Percentiles rank a stretch among this genome's conserved stretches.
phyloP scores from a whole-genome alignment of 495 filamentous ascomycete genomes.

The Hyaloscypha variabilis region DNA sequence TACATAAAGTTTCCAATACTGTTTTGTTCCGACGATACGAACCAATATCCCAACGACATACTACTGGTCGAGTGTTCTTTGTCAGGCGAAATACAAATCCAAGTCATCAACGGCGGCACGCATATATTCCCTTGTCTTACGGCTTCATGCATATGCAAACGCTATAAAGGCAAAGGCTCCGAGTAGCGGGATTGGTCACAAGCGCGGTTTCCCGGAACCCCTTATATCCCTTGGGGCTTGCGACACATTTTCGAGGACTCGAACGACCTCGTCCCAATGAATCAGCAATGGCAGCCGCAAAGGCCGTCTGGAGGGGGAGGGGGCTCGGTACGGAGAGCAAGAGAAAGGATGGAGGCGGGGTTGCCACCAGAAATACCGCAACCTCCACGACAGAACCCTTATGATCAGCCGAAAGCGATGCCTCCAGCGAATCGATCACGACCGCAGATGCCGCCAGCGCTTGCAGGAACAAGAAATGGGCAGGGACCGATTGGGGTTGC shows the following conservation, averaged over 20 bases:
- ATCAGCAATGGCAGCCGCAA: conserved; percentile 28
- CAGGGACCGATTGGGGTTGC: conserved; percentile 43
- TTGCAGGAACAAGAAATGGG: conserved; percentile 41
- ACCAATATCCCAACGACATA: neutral
- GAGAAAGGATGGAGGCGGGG: conserved; percentile 55
- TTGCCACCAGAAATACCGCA: conserved; percentile 35
- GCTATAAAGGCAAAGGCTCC: conserved; percentile 16
- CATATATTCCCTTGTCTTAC: conserved; percentile 25
- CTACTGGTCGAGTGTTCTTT: neutral
- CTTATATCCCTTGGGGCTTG: conserved; percentile 13
- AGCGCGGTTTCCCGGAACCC: conserved; percentile 7
- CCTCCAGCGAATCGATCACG: conserved; percentile 35
- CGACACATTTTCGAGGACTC: neutral
- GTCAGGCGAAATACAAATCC: neutral
- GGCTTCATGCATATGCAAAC: conserved; percentile 35
- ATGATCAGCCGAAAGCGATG: conserved; percentile 31
- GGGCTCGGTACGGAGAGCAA: conserved; percentile 51
- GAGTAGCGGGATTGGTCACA: conserved; percentile 16
- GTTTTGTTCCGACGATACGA: conserved; percentile 7
- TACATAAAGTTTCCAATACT: conserved; percentile 6
- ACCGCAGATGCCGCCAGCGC: conserved; percentile 34
- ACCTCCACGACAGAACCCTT: conserved; percentile 34
- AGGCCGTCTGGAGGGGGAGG: conserved; percentile 20
- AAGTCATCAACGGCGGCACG: conserved; percentile 10
- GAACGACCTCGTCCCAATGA: conserved; percentile 18